These are phyloP conservation scores for Candida ficus DNA, from an alignment of 805 yeast genomes.

Conservation along the genomic window DNA sequence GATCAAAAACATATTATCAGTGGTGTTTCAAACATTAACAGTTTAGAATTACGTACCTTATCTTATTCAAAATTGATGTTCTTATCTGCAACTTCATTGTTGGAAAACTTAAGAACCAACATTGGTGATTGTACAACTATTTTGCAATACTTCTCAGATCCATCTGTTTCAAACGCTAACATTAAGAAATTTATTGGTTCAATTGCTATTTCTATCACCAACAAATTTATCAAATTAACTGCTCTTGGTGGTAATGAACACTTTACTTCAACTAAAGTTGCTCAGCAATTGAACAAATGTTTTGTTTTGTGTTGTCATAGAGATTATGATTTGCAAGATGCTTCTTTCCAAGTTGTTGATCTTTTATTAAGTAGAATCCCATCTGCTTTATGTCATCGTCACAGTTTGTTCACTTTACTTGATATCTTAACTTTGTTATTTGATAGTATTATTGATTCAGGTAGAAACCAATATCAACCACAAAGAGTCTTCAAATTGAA, in stretches of 20 bases:
- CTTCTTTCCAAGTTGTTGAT: constrained; percentile 76
- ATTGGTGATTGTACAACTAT: constrained; percentile 79
- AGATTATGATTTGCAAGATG: constrained; percentile 63
- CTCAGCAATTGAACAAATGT: constrained; percentile 64
- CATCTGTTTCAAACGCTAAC: constrained; percentile 65
- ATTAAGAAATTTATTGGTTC: constrained; percentile 64
- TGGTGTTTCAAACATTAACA: constrained; percentile 32
- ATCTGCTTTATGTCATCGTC: constrained; percentile 69
- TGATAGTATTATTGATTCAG: constrained; percentile 79
- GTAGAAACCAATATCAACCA: constrained; percentile 80
- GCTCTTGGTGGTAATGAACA: constrained; percentile 48
- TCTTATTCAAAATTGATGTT: constrained; percentile 83
- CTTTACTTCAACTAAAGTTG: constrained; percentile 53
- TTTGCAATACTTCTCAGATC: constrained; percentile 79
- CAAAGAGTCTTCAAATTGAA: constrained; percentile 53
- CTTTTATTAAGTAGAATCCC: constrained; percentile 62
- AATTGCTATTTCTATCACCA: constrained; percentile 55
- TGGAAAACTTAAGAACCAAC: constrained; percentile 74
- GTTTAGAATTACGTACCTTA: constrained; percentile 47
- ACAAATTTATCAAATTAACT: constrained; percentile 44
- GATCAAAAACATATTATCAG: constrained; percentile 61
- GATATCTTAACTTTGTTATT: constrained; percentile 77
- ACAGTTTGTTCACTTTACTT: constrained; percentile 68
- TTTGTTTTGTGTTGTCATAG: constrained; percentile 75
- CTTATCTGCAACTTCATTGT: constrained; percentile 70